Evolutionary conservation across 2,329 filamentous ascomycete species (phyloP).

Genomic region (Alternaria solani): DNA sequence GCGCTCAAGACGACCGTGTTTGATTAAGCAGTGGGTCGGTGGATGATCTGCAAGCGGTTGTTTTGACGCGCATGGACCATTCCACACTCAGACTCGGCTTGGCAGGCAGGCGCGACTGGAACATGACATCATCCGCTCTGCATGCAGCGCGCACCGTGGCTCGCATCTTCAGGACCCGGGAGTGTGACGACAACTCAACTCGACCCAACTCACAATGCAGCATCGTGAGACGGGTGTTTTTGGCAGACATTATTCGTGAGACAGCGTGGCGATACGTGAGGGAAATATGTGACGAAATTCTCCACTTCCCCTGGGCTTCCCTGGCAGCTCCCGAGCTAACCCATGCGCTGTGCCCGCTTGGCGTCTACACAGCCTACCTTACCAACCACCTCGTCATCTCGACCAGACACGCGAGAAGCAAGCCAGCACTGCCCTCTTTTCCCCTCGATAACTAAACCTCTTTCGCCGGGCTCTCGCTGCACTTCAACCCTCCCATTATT

Average conservation of each 20-base stretch:
- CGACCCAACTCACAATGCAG: no score
- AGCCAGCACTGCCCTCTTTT: constrained; percentile 4
- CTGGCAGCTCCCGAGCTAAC: constrained; percentile 3
- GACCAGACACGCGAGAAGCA: background rate
- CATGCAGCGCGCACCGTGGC: background rate
- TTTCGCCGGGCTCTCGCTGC: constrained; percentile 9
- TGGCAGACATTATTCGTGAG: no score
- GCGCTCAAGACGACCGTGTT: constrained; percentile 1
- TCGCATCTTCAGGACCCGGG: background rate
- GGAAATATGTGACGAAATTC: constrained; percentile 6
- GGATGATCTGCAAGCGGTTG: constrained; percentile 2
- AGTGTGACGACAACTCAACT: background rate
- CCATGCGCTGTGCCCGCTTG: constrained; percentile 4
- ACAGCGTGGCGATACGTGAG: constrained; percentile 6
- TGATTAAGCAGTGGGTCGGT: background rate
- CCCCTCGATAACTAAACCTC: constrained; percentile 12
- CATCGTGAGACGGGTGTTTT: background rate
- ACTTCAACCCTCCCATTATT: background rate
- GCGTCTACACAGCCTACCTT: constrained; percentile 9
- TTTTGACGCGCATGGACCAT: constrained; percentile 3
- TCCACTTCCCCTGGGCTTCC: constrained; percentile 9
- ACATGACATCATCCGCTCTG: background rate
- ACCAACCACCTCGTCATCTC: constrained; percentile 12
- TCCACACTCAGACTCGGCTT: background rate
- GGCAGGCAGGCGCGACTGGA: background rate